A percentile compares a stretch with the other conserved stretches of the same genome.
Conservation (phyloP, 2,329 filamentous ascomycete genomes). For the Magnaporthiopsis incrustans region DNA sequence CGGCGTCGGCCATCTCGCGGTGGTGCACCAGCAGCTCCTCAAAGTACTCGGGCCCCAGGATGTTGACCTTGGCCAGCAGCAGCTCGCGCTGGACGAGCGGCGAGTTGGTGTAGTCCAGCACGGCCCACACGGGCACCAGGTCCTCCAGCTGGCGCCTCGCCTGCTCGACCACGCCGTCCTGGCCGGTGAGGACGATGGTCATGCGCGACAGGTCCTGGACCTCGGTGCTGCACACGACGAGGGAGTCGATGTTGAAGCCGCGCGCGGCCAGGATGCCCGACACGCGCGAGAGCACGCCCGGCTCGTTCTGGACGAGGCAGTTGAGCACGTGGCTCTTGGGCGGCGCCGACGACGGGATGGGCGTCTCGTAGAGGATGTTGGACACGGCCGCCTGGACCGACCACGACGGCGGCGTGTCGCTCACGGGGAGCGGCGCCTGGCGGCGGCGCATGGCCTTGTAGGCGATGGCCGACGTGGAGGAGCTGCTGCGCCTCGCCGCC, state of each 20-base stretch:
- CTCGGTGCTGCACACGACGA: slow-evolving; percentile 97
- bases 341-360: slow-evolving; percentile 70
- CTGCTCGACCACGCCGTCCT: slow-evolving; percentile 96
- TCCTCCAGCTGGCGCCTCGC: slow-evolving; percentile 92
- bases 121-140: slow-evolving; percentile 95
- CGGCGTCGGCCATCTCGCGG: slow-evolving; percentile 65
- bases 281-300: slow-evolving; percentile 90
- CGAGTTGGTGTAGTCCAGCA: slow-evolving; percentile 88
- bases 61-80: slow-evolving; percentile 91
- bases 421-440: slow-evolving; percentile 75
- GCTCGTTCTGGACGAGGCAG: slow-evolving; percentile 98
- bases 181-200: slow-evolving; percentile 95
- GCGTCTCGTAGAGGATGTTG: slow-evolving; percentile 98
- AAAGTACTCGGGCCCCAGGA: slow-evolving; percentile 94
- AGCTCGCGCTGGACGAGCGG: slow-evolving; percentile 94
- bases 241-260: slow-evolving; percentile 97
- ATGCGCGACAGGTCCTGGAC: slow-evolving; percentile 95
- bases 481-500: slow-evolving; percentile 35
- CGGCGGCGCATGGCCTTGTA: slow-evolving; percentile 96
- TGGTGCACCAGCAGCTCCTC: slow-evolving; percentile 95
- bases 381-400: slow-evolving; percentile 93
- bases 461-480: slow-evolving; percentile 85
- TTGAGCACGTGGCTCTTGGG: slow-evolving; percentile 95
- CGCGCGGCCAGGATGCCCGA: slow-evolving; percentile 93
- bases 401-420: slow-evolving; percentile 66